Base-by-base conservation (phyloP, 306 rosid genomes). In the Lathyrus sativus region DNA sequence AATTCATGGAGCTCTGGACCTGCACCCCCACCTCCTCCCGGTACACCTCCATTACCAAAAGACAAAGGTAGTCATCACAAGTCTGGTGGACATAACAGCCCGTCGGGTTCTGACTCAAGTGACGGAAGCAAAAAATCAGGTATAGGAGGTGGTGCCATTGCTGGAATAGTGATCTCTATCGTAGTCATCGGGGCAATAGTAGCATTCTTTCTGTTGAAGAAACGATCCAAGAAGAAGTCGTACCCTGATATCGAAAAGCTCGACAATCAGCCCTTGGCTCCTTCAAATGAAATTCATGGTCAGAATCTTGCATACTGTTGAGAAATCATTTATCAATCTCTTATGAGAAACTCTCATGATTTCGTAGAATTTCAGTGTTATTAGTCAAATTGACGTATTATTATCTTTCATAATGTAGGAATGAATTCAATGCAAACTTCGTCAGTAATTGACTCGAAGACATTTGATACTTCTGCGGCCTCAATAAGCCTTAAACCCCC, bases 21-120 rank as follows among this genome's bases (percentile, higher is more conserved):
- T 82, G 96, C 99, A 50, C 99, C 99, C 48, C 99, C 96, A 56
- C 95, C 97, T 56, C 97, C 99, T 44, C 99, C 99, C 41, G 97
- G 97, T 45, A 87, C 97, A 9, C 95, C 97, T 64, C 91, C 96
- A 61, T 50, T 78, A 49, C 60, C 61, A 61, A 74, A 66, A 71
- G 45, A 62, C 65, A 79, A 66, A 35, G 85, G 79, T 64, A 76
- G 67, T 74, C 96, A 69, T 74, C 96, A 72, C 82, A 80, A 78
- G 19, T 74, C 95, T 56, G 87, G 85, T 26, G 80, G 76, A 60
- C 76, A 68, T 48, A 59, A 65, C 69, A 39, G 75, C 65, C 67
- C 90, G 10, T 80, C 92, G 60, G 79, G 68, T 65, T 71, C 31
- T 72, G 81, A 66, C 66, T 35, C 70, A 15, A 78, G 82, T 68